These are phyloP conservation scores for Arachis stenosperma DNA, from an alignment of 306 rosid species.

Conservation along the genomic window DNA sequence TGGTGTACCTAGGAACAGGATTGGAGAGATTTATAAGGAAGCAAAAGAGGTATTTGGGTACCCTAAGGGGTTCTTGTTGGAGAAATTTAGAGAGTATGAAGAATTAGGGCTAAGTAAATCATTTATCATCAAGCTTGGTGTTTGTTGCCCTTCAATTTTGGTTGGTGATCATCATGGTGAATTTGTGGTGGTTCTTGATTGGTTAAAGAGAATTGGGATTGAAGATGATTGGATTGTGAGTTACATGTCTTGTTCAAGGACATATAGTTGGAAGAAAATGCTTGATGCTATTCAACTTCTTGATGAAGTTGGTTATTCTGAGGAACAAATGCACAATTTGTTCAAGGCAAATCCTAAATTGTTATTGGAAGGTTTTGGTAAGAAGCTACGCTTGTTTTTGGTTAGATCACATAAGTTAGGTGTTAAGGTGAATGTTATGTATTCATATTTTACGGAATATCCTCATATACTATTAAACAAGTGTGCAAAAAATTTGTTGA, in stretches of 20 bases:
- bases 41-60: slow-evolving; percentile 67
- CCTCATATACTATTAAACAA: slow-evolving; percentile 51
- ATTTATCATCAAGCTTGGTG: slow-evolving; percentile 58
- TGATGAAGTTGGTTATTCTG: slow-evolving; percentile 55
- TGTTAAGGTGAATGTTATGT: slow-evolving; percentile 49
- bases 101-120: slow-evolving; percentile 67
- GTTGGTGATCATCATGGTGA: slow-evolving; percentile 50
- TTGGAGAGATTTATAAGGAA: slow-evolving; percentile 66
- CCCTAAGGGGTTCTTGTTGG: slow-evolving; percentile 51
- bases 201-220: slow-evolving; percentile 57
- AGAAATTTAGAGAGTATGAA: slow-evolving; percentile 60
- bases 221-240: slow-evolving; percentile 64
- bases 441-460: slow-evolving; percentile 53
- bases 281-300: slow-evolving; percentile 62
- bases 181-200: slow-evolving; percentile 55
- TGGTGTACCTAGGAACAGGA: slow-evolving; percentile 66
- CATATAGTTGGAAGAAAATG: slow-evolving; percentile 70
- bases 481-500: slow-evolving; percentile 51
- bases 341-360: slow-evolving; percentile 55
- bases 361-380: slow-evolving; percentile 71
- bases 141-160: slow-evolving; percentile 72
- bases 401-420: slow-evolving; percentile 59
- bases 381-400: slow-evolving; percentile 52
- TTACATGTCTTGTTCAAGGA: slow-evolving; percentile 47
- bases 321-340: slow-evolving; percentile 54